Conservation (phyloP, 2,329 filamentous ascomycete genomes). For the Fusarium poae region DNA sequence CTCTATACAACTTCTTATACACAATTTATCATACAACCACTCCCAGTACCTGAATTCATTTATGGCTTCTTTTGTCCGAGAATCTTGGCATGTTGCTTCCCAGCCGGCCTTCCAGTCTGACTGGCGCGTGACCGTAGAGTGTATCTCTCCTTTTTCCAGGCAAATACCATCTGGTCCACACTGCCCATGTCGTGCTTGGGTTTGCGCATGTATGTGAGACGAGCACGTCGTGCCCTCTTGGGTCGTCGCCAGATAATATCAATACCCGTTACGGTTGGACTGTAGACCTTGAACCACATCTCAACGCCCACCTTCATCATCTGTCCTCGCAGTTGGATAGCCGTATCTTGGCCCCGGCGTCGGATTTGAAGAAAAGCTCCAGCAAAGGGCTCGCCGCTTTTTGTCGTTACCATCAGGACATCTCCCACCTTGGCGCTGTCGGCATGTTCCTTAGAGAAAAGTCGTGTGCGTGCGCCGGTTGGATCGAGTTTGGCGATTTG, state of each 20-base stretch:
- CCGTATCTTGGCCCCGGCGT: conserved; percentile 87
- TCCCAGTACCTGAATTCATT: not conserved
- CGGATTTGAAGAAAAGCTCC: conserved; percentile 91
- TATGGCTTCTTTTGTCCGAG: conserved; percentile 43
- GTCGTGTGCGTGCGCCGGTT: conserved; percentile 81
- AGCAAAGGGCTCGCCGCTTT: conserved; percentile 85
- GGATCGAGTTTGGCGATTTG: conserved; percentile 86
- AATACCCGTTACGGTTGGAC: conserved; percentile 87
- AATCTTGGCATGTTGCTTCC: conserved; percentile 31
- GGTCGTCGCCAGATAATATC: conserved; percentile 90
- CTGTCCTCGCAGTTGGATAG: conserved; percentile 86
- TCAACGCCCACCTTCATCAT: conserved; percentile 90
- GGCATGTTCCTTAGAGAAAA: conserved; percentile 83
- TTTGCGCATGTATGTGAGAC: conserved; percentile 91
- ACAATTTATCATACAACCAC: conserved; percentile 51
- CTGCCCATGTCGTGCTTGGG: conserved; percentile 88
- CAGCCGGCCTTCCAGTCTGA: conserved; percentile 41
- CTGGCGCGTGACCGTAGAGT: conserved; percentile 55
- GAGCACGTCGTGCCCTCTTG: conserved; percentile 87
- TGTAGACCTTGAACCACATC: conserved; percentile 98
- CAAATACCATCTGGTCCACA: conserved; percentile 80
- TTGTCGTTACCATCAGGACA: conserved; percentile 89
- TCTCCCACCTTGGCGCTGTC: conserved; percentile 88
- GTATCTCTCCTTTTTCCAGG: conserved; percentile 62
- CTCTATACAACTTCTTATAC: conserved; percentile 45